Evolutionary conservation across 176 grass and related monocot genomes (phyloP).

Genomic region (Bromus sterilis): DNA sequence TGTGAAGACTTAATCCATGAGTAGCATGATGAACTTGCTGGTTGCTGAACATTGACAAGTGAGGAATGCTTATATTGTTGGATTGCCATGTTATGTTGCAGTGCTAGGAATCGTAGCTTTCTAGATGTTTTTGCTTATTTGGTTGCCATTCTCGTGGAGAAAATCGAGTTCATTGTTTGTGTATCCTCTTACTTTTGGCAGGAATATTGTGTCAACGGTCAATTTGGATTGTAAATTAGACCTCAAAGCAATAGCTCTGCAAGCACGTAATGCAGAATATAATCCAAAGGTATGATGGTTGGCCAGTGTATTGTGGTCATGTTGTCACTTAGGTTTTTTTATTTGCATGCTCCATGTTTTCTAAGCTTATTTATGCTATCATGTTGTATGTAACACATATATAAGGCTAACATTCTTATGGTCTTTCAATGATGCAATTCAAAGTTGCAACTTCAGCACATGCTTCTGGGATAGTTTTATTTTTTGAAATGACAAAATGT

Average conservation of each 20-base stretch:
- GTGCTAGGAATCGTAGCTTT: background rate
- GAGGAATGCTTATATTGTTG: background rate
- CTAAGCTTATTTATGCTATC: background rate
- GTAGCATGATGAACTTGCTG: background rate
- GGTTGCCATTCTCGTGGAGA: background rate
- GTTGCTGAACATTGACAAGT: background rate
- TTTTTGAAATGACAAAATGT: too few species aligned
- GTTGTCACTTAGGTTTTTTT: background rate
- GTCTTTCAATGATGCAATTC: background rate
- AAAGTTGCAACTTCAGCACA: background rate
- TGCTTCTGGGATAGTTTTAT: too few species aligned
- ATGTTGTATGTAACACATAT: background rate
- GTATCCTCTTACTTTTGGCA: slow-evolving; percentile 1
- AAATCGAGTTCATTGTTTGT: background rate
- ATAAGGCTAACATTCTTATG: background rate
- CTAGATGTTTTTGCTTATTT: background rate
- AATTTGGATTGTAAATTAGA: slow-evolving; percentile 98
- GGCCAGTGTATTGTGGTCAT: background rate
- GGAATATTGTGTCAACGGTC: slow-evolving; percentile 96
- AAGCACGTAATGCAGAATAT: slow-evolving; percentile 95
- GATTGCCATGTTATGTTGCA: background rate
- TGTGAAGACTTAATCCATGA: background rate
- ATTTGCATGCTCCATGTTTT: background rate
- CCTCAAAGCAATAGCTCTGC: slow-evolving; percentile 89
- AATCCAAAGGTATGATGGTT: slow-evolving; percentile 73